These are phyloP conservation scores for Phalaenopsis equestris DNA, from an alignment of 106 monocot genomes.

Conservation along the genomic window DNA sequence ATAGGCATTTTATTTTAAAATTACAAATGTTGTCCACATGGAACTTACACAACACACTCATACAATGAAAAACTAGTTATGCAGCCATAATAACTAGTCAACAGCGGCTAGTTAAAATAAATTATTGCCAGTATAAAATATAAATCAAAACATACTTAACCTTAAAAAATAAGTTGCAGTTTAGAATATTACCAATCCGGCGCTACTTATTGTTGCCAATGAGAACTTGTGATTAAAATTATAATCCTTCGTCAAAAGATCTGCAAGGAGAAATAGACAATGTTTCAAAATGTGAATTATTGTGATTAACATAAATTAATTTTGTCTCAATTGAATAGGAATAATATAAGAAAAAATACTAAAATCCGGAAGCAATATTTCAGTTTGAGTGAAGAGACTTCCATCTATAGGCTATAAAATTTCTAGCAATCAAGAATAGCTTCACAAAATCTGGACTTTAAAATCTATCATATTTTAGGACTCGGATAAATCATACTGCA, in stretches of 20 bases:
- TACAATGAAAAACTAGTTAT: not conserved
- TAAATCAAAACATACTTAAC: not conserved
- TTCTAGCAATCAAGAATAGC: not conserved
- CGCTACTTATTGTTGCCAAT: conserved; percentile 23
- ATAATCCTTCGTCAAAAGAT: conserved; percentile 77
- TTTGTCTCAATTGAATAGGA: not conserved
- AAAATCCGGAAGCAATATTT: not conserved
- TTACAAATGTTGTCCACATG: not conserved
- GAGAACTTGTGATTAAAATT: conserved; percentile 61
- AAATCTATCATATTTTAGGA: not conserved
- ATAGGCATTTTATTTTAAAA: not conserved
- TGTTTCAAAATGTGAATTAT: not conserved
- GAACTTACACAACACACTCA: not conserved
- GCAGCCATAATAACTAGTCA: not conserved
- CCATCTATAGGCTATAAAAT: not conserved
- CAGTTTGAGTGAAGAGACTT: not conserved
- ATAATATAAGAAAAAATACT: not conserved
- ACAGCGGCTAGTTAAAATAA: not conserved
- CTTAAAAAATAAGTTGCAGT: not conserved
- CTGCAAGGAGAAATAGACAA: conserved; percentile 27
- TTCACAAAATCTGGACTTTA: not conserved
- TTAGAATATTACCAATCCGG: conserved; percentile 43
- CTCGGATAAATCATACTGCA: not conserved
- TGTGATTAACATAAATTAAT: not conserved
- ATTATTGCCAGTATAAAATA: not conserved